Evolutionary conservation across 2,329 filamentous ascomycete genomes (phyloP).

Genomic region (Penicillium griseofulvum): DNA sequence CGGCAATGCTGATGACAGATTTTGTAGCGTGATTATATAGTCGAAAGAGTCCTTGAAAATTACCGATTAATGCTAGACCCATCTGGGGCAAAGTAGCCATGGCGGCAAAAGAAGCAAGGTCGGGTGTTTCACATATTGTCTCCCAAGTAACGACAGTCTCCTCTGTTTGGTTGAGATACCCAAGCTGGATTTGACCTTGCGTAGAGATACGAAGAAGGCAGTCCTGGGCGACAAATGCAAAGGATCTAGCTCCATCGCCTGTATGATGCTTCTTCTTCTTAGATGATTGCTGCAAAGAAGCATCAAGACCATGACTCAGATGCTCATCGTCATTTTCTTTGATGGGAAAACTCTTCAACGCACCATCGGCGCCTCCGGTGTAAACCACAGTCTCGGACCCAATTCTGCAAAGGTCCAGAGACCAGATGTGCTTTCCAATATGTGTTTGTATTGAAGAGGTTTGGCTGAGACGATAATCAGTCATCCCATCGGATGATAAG

Average conservation of each 20-base stretch:
- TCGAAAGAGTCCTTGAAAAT: slow-evolving; percentile 32
- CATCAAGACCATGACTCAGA: background rate
- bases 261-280: slow-evolving; percentile 7
- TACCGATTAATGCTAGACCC: slow-evolving; percentile 37
- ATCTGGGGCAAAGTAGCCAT: slow-evolving; percentile 30
- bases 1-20: slow-evolving; percentile 26
- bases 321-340: slow-evolving; percentile 8
- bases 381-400: slow-evolving; percentile 50
- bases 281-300: background rate
- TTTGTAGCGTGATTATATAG: slow-evolving; percentile 35
- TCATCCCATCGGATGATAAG: slow-evolving; percentile 7
- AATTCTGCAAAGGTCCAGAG: slow-evolving; percentile 50
- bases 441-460: slow-evolving; percentile 63
- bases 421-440: slow-evolving; percentile 89
- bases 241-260: slow-evolving; percentile 26
- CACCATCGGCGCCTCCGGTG: slow-evolving; percentile 83
- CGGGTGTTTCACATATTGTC: slow-evolving; percentile 27
- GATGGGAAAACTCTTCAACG: slow-evolving; percentile 44
- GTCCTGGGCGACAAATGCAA: slow-evolving; percentile 36
- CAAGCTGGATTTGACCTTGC: slow-evolving; percentile 34
- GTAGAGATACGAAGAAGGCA: slow-evolving; percentile 33
- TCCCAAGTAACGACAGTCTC: slow-evolving; percentile 26
- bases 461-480: slow-evolving; percentile 36
- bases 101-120: slow-evolving; percentile 31
- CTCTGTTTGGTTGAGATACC: slow-evolving; percentile 14